Percentiles rank a stretch among this genome's conserved stretches.
These are phyloP conservation scores for Pseudohalonectria lignicola DNA, from an alignment of 2,329 filamentous ascomycete species.

Conservation along the genomic window DNA sequence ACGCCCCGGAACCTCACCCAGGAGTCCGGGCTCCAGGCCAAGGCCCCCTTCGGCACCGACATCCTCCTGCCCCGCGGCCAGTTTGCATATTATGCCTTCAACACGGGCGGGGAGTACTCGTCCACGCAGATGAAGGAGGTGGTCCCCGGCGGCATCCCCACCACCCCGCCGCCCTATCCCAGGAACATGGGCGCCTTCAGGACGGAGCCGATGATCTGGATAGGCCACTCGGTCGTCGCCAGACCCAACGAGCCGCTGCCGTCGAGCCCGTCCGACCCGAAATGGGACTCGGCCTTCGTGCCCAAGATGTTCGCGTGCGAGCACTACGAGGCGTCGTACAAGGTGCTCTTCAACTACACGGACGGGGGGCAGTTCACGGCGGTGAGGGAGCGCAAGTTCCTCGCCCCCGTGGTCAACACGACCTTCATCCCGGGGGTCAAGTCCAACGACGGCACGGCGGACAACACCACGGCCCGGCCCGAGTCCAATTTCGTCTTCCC, in stretches of 20 bases:
- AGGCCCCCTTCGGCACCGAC: conserved; percentile 18
- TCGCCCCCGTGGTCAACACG: conserved; percentile 21
- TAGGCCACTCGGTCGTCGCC: conserved; percentile 19
- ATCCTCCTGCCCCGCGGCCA: conserved; percentile 20
- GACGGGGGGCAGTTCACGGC: conserved; percentile 16
- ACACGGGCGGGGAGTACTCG: conserved; percentile 21
- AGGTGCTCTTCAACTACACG: conserved; percentile 20
- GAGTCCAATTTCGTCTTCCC: conserved; percentile 19
- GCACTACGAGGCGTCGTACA: conserved; percentile 24
- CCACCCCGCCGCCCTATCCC: conserved; percentile 14
- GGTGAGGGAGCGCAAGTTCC: conserved; percentile 13
- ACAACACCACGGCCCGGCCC: conserved; percentile 21
- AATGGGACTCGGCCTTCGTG: conserved; percentile 19
- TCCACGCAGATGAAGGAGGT: conserved; percentile 16
- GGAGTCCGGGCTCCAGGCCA: conserved; percentile 14
- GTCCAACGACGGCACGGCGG: conserved; percentile 22
- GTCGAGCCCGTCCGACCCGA: conserved; percentile 10
- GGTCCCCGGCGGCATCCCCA: conserved; percentile 18
- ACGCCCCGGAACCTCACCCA: conserved; percentile 10
- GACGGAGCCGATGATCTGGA: conserved; percentile 26
- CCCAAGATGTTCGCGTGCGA: conserved; percentile 25
- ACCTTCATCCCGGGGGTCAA: conserved; percentile 14
- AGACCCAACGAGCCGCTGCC: conserved; percentile 11
- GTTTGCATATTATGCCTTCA: conserved; percentile 20
- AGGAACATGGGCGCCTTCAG: conserved; percentile 22